phyloP scores from a whole-genome alignment of 2,329 filamentous ascomycete genomes.

The Davidsoniella neocaledoniae region DNA sequence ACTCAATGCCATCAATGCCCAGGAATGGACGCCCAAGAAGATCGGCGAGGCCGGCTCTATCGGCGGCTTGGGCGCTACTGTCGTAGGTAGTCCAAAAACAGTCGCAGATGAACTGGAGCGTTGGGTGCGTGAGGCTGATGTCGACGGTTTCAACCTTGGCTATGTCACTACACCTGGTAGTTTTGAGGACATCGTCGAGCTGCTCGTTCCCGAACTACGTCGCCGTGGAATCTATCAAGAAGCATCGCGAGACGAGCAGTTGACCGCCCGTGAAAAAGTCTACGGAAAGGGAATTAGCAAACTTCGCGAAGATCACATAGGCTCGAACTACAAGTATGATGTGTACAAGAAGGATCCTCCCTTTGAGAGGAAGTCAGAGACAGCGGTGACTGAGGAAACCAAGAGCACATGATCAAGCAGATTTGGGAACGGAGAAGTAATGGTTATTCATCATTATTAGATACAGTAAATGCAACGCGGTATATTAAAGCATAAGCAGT shows the following conservation, averaged over 20 bases:
- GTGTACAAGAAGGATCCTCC: conserved; percentile 36
- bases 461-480: no score
- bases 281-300: conserved; percentile 42
- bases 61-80: conserved; percentile 23
- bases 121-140: conserved; percentile 26
- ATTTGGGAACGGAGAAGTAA: no score
- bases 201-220: conserved; percentile 19
- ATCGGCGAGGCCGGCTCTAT: conserved; percentile 26
- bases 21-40: conserved; percentile 28
- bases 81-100: conserved; percentile 23
- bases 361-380: no score
- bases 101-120: conserved; percentile 29
- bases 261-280: conserved; percentile 42
- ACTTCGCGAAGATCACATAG: conserved; percentile 40
- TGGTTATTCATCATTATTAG: no score
- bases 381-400: no score
- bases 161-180: conserved; percentile 27
- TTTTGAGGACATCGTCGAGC: conserved; percentile 20
- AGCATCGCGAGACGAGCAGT: conserved; percentile 18
- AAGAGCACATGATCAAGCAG: no score
- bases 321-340: conserved; percentile 43
- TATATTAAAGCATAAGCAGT: no score
- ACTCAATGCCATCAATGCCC: conserved; percentile 27
- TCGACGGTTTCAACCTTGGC: conserved; percentile 26
- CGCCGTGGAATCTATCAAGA: conserved; percentile 19